Base-by-base conservation (phyloP, 257 asterid genomes). In the Plantago elongata region DNA sequence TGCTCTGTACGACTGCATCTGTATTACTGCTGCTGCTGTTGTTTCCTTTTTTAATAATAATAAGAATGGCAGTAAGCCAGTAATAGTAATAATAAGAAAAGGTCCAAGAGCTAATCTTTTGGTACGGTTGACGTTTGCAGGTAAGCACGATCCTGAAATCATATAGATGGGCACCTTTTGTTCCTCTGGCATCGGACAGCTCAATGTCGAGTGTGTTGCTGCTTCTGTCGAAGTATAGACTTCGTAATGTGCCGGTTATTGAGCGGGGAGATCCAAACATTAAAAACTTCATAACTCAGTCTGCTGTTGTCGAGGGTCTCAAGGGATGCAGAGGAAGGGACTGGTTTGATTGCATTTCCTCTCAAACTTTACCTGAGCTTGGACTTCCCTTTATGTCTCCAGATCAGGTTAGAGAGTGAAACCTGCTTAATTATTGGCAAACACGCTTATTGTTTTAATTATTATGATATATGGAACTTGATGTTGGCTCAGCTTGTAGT, bases 331-430 rank as follows among this genome's bases (percentile, higher is more conserved):
- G 61, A 57, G 88, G 88, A 13, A 76, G 84, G 72, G 88, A 81
- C 69, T 81, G 88, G 88, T 81, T 78, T 60, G 83, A 81, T 63
- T 76, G 79, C 76, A 81, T 81, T 51, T 69, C 88, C 6, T 65
- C 74, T 27, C 70, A 76, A 61, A 81, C 95, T 7, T 29, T 92
- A 40, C 62, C 88, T 7, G 87, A 83, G 2, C 73, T 92, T 14
- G 98, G 98, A 15, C 97, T 92, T 60, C 97, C 98, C 22, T 82
- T 83, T 80, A 86, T 89, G 89, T 68, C 87, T 37, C 60, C 83
- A 0, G 85, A 83, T 22, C 79, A 85, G 86, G 99, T 89, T 17
- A 63, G 57, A 49, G 2, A 13, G 49, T 44, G 18, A 13, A 9
- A 30, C 18, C 14, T 46, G 7, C 15, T 3, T 29, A 51, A 51